Conservation (phyloP, 83 land plant species). For the Thuja plicata region DNA sequence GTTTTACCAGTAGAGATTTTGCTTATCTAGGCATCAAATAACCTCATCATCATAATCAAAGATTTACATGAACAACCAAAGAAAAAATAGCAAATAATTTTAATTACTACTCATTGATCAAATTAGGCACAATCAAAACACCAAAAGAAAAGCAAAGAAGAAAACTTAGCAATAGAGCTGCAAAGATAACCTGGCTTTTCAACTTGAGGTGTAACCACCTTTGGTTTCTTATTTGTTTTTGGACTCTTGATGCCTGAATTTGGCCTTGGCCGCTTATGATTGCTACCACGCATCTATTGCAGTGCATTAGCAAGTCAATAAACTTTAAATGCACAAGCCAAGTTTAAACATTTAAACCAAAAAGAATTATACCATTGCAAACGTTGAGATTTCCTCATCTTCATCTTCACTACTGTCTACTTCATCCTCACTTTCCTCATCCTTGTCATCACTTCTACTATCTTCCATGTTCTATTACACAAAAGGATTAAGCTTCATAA, state of each 20-base stretch:
- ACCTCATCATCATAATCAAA: neutral
- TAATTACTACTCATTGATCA: neutral
- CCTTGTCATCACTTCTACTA: neutral
- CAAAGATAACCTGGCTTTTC: slow-evolving; percentile 9
- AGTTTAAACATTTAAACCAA: neutral
- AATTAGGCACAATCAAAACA: neutral
- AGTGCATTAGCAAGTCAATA: neutral
- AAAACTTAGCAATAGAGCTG: neutral
- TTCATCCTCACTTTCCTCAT: neutral
- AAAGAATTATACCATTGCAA: neutral
- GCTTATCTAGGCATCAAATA: neutral
- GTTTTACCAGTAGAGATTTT: too few species aligned
- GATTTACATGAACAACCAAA: neutral
- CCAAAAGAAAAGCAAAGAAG: neutral
- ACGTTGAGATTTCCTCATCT: neutral
- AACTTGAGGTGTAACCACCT: neutral
- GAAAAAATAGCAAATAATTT: neutral
- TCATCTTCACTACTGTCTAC: neutral
- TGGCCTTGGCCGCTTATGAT: neutral
- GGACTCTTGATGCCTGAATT: neutral
- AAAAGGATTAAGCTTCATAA: neutral
- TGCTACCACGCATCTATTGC: neutral
- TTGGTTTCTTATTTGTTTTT: neutral
- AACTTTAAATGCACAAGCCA: neutral
- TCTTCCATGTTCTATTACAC: neutral